Base-by-base conservation (phyloP, 257 asterid genomes). In the Galeopsis tetrahit region DNA sequence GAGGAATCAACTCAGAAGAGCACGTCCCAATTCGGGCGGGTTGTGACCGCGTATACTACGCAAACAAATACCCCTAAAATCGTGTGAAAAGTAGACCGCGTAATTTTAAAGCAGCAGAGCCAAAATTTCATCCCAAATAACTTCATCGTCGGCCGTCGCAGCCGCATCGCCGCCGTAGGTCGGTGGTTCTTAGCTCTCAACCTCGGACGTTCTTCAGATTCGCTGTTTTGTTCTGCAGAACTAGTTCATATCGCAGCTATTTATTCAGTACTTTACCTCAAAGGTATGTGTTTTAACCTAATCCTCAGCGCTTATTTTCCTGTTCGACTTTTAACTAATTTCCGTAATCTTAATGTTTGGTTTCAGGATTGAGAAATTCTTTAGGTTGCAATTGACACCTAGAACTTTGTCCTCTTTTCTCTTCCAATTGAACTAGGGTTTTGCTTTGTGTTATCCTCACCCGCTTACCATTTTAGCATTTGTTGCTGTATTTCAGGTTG, bases 241-340 rank as follows among this genome's bases (percentile, higher is more conserved):
- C 9, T 17, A 4, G 8, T 63, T 63, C 56, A 10, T 9, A 0
- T 63, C 10, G 38, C 38, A 38, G 44, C 44, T 61, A 7, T 35
- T 36, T 42, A 6, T n/a, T 65, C 42, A 33, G 13, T 44, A 11
- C n/a, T 66, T 48, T n/a, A 32, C 60, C 46, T 6, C 58, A 7
- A n/a, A 49, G 72, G 72, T 67, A 34, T 14, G 62, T 34, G 8
- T 14, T 51, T n/a, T 38, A 14, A 67, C 72, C 62, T 48, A 67
- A 48, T 51, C 0, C 2, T 49, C 9, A 10, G 7, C 10, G 17
- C 70, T 65, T 44, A n/a, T 15, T 14, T 56, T 43, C 2, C 28
- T 66, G 4, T 46, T 48, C 11, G 46, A n/a, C 44, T 2, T 44
- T 11, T 44, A 13, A 4, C 33, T 48, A 7, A 32, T 66, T 32